Evolutionary conservation across 2,329 filamentous ascomycete genomes (phyloP).

Genomic region (Scorias spongiosa): DNA sequence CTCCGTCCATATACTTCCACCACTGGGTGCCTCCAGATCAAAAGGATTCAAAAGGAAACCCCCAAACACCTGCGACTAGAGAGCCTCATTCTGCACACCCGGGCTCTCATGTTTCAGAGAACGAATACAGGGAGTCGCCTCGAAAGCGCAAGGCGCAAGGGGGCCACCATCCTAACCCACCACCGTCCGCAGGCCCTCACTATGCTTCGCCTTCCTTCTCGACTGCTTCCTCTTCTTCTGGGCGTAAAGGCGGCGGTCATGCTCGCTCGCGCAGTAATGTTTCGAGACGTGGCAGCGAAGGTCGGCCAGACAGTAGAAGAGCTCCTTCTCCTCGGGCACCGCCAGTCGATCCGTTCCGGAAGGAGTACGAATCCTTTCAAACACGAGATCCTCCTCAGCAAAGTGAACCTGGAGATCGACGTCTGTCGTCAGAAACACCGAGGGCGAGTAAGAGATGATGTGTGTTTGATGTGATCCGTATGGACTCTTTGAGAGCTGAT

Average conservation of each 20-base stretch:
- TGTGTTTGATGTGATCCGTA: no score
- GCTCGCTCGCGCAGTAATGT: constrained; percentile 51
- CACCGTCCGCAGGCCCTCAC: constrained; percentile 34
- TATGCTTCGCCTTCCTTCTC: constrained; percentile 38
- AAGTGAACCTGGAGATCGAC: constrained; percentile 1
- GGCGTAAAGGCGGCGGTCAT: constrained; percentile 41
- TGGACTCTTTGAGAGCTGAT: no score
- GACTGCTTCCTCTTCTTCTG: constrained; percentile 38
- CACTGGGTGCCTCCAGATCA: constrained; percentile 75
- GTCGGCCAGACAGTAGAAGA: constrained; percentile 9
- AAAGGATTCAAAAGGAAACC: constrained; percentile 35
- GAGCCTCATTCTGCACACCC: constrained; percentile 35
- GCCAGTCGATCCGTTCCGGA: constrained; percentile 1
- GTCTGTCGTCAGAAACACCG: not conserved
- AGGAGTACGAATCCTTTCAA: constrained; percentile 1
- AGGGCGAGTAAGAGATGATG: no score
- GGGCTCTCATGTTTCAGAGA: constrained; percentile 32
- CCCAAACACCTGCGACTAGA: constrained; percentile 52
- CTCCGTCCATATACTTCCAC: constrained; percentile 74
- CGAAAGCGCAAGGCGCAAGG: constrained; percentile 67
- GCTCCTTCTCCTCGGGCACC: constrained; percentile 6
- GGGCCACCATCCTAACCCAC: constrained; percentile 34
- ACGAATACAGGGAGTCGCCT: constrained; percentile 58
- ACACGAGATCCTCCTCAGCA: constrained; percentile 1
- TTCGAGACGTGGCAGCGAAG: constrained; percentile 23